Conservation (phyloP, 2,329 filamentous ascomycete species). For the Aspergillus carbonarius region DNA sequence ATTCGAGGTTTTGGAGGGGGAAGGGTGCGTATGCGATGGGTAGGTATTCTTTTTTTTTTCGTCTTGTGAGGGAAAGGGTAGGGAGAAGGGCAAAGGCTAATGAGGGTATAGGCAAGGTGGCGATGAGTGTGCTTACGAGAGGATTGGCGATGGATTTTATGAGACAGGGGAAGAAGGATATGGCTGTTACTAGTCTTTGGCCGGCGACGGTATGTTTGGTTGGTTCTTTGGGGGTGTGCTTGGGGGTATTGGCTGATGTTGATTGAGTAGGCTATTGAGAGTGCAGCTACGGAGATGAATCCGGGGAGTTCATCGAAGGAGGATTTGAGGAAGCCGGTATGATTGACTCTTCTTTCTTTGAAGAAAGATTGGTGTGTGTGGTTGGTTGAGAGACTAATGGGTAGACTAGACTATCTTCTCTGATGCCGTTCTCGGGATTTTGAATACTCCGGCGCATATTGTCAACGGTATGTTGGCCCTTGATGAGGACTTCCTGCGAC, state of each 20-base stretch:
- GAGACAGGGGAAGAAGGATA: constrained; percentile 61
- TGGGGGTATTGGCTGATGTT: not conserved
- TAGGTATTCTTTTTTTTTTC: constrained; percentile 17
- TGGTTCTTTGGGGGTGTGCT: not conserved
- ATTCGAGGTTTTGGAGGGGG: constrained; percentile 78
- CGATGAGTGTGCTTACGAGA: constrained; percentile 78
- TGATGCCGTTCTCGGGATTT: constrained; percentile 72
- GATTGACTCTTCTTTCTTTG: constrained; percentile 9
- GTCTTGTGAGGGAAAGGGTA: too few relatives aligned
- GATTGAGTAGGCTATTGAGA: constrained; percentile 62
- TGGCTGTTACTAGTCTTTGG: constrained; percentile 83
- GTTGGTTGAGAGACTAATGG: not conserved
- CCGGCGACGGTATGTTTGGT: constrained; percentile 63
- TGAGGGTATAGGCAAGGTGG: constrained; percentile 62
- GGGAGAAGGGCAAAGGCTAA: too few relatives aligned
- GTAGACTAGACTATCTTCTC: constrained; percentile 65
- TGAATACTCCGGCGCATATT: constrained; percentile 56
- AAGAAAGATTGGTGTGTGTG: too few relatives aligned
- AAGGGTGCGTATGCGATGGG: constrained; percentile 80
- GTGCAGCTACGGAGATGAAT: constrained; percentile 65
- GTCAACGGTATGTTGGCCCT: constrained; percentile 73
- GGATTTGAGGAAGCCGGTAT: constrained; percentile 62
- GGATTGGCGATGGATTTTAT: constrained; percentile 80
- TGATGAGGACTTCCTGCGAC: constrained; percentile 77
- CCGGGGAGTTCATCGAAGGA: constrained; percentile 44